Percentiles rank a stretch among this genome's conserved stretches.
Conservation (phyloP, 139 green algal species). For the Tetradesmus obliquus region DNA sequence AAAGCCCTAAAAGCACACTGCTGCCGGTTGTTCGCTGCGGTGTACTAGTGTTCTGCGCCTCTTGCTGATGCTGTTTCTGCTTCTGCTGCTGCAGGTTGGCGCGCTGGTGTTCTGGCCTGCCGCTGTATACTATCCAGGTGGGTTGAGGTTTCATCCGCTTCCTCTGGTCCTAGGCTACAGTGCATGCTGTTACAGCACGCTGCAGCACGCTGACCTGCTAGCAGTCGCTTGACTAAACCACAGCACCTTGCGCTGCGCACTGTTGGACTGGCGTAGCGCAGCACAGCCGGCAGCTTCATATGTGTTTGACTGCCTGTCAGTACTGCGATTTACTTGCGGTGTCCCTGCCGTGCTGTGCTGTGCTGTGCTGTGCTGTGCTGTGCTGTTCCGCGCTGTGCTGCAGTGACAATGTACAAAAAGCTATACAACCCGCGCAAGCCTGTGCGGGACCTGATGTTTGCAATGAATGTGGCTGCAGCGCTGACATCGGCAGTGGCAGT, state of each 20-base stretch:
- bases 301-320: too few species aligned
- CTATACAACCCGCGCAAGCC: neutral
- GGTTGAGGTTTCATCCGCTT: too few species aligned
- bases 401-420: conserved; percentile 27
- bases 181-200: too few species aligned
- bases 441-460: conserved; percentile 5
- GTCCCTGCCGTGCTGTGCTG: too few species aligned
- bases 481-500: conserved; percentile 26
- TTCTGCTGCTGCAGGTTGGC: conserved; percentile 12
- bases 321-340: too few species aligned
- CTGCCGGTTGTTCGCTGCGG: neutral
- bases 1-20: too few species aligned
- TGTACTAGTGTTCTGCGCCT: neutral
- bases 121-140: conserved; percentile 42
- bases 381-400: neutral
- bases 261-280: too few species aligned
- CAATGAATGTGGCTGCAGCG: conserved; percentile 33
- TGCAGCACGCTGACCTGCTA: too few species aligned
- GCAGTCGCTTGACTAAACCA: too few species aligned
- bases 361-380: neutral
- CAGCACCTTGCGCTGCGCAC: too few species aligned
- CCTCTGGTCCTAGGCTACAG: too few species aligned
- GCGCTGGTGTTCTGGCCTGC: conserved; percentile 50
- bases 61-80: neutral
- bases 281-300: too few species aligned